These are phyloP conservation scores for Nicotiana sylvestris DNA, from an alignment of 257 asterid species.

Conservation along the genomic window DNA sequence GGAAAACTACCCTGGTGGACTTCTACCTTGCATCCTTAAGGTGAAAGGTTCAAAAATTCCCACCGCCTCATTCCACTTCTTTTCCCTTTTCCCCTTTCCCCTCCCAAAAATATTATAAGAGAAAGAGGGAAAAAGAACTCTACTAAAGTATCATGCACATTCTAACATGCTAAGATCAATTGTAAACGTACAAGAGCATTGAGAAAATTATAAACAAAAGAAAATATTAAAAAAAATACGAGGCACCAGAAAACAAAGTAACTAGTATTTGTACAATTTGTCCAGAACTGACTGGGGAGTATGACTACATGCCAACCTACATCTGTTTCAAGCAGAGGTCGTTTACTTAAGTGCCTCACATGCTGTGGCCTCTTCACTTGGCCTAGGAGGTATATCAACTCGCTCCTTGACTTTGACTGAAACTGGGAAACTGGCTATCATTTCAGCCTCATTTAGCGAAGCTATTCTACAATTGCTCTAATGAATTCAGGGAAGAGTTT, in stretches of 20 bases:
- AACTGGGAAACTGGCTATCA: background rate
- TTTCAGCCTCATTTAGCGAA: background rate
- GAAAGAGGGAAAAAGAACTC: background rate
- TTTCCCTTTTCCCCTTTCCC: background rate
- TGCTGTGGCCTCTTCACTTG: background rate
- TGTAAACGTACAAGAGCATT: background rate
- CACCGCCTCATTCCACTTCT: background rate
- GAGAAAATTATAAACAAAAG: background rate
- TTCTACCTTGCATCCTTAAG: background rate
- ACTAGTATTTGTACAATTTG: background rate
- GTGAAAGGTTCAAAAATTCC: background rate
- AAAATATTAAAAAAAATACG: background rate
- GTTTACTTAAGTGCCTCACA: background rate
- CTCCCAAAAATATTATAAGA: background rate
- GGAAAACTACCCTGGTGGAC: background rate
- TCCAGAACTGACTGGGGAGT: background rate
- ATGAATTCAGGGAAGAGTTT: background rate
- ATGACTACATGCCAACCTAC: background rate
- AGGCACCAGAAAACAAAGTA: background rate
- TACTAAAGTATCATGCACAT: background rate
- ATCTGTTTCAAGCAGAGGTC: background rate
- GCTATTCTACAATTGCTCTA: background rate
- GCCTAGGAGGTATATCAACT: background rate
- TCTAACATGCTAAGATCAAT: background rate
- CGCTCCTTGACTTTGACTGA: background rate